Evolutionary conservation across 345 rosid genomes (phyloP), one percentile per base, ranked within the genome.

Genomic region (Salix purpurea): DNA sequence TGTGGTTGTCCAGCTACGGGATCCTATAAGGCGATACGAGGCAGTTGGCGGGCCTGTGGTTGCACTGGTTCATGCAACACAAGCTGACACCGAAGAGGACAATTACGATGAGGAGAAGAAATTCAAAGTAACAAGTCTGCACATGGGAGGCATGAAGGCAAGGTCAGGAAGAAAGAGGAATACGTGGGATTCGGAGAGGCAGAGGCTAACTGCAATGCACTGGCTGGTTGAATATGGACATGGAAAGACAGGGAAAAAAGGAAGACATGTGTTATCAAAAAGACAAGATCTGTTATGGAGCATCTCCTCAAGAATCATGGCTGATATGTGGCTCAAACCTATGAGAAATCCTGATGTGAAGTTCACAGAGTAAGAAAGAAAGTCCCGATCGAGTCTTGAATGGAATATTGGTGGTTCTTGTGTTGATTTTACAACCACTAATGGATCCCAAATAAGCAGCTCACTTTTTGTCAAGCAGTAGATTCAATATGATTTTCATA

Each of bases 251-350:
- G 85, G 89, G 67, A 90, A 82, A 76, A 91, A 77, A 68, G 86
- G 84, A 64, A 92, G 89, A 80, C 78, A 74, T 7, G 86, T 70
- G n/a, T 48, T 48, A 19, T 46, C 74, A 64, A 89, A 86, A 60
- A 87, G 88, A 19, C 87, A 76, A 40, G 92, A 88, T 15, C 16
- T 85, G 34, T 73, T 95, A 67, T 93, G 99, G 99, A 93, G 99
- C 91, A 82, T 91, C 73, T 93, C 99, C 26, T 89, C 98, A 8
- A 84, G 98, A 72, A 90, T 91, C 72, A 89, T 91, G 97, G 98
- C 99, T 7, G 97, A 90, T 65, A 95, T 90, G 99, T 92, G 97
- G 99, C 94, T 95, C 64, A 92, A 86, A 85, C 78, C 96, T 19
- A 89, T 90, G 82, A 89, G 97, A 84, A 95, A 95, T 77, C 99